phyloP scores from a whole-genome alignment of 2,329 filamentous ascomycete genomes.

The Colletotrichum nymphaeae region DNA sequence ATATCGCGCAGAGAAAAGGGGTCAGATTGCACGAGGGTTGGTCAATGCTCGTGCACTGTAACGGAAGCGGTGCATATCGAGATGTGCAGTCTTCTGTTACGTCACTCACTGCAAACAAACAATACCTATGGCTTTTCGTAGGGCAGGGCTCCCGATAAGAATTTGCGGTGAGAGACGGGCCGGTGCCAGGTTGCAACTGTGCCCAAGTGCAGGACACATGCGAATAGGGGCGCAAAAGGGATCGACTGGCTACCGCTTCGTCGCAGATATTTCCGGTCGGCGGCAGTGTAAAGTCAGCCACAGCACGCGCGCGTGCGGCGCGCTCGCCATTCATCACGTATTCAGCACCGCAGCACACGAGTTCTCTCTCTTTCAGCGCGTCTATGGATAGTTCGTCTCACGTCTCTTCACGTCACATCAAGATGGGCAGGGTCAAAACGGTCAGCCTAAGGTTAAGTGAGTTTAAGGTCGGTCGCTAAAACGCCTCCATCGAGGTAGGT shows the following conservation, averaged over 20 bases:
- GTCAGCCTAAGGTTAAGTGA: constrained; percentile 9
- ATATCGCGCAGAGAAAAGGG: background rate
- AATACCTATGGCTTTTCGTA: background rate
- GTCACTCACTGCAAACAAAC: background rate
- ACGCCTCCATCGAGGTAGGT: background rate
- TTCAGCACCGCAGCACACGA: background rate
- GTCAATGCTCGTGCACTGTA: background rate
- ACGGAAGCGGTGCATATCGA: background rate
- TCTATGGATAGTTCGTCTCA: background rate
- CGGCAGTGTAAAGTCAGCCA: constrained; percentile 10
- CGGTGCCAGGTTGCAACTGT: background rate
- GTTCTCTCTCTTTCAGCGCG: background rate
- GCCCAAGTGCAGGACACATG: background rate
- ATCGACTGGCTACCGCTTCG: constrained; percentile 20
- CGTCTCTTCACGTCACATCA: constrained; percentile 15
- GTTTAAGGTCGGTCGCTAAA: constrained; percentile 9
- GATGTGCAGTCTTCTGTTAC: background rate
- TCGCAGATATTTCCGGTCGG: constrained; percentile 24
- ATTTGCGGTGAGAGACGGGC: background rate
- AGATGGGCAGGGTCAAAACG: constrained; percentile 23
- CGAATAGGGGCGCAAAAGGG: background rate
- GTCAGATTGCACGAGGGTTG: background rate
- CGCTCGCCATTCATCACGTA: background rate
- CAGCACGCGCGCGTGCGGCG: background rate
- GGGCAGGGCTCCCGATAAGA: background rate